Evolutionary conservation across 345 rosid species (phyloP), one percentile per base, ranked within the genome.

Genomic region (Zanthoxylum bungeanum): DNA sequence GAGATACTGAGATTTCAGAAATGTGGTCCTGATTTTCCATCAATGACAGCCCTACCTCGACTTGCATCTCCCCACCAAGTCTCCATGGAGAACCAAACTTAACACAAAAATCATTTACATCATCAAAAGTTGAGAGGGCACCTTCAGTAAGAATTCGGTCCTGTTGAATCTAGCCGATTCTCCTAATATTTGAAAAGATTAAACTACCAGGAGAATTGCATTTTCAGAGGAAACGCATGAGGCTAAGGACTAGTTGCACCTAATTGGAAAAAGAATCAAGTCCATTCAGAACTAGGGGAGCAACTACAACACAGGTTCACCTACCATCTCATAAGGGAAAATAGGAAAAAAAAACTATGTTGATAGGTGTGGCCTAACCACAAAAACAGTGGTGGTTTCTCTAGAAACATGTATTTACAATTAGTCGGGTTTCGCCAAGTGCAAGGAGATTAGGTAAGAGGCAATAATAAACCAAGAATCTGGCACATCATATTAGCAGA

Each of bases 1-100:
- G 79, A 69, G n/a, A n/a, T n/a, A n/a, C n/a, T n/a, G n/a, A n/a
- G 65, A 68, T 70, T 73, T 77, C 60, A 84, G 65, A 60, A 75
- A 76, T 71, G 75, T 74, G 79, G 17, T 60, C 31, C 62, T 79
- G 53, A 77, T 66, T 68, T 83, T 81, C 87, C 80, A 64, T 71
- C 39, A 71, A 85, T 83, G 80, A 79, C 73, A 81, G 75, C 76
- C 88, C 90, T 85, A 89, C 93, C 97, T 86, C 81, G 69, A 61
- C 65, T 46, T n/a, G 73, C 67, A 82, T 70, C 78, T 79, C 81
- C 72, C 88, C 84, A 79, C 71, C 83, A 57, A 66, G 67, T 71
- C 81, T 65, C 84, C 81, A 78, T 71, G 14, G 68, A 72, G 39
- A 83, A 67, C 64, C 57, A 79, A 62, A 73, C 78, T 76, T 78